Conservation (phyloP, 2,329 filamentous ascomycete genomes). For the Tolypocladium tropicale region DNA sequence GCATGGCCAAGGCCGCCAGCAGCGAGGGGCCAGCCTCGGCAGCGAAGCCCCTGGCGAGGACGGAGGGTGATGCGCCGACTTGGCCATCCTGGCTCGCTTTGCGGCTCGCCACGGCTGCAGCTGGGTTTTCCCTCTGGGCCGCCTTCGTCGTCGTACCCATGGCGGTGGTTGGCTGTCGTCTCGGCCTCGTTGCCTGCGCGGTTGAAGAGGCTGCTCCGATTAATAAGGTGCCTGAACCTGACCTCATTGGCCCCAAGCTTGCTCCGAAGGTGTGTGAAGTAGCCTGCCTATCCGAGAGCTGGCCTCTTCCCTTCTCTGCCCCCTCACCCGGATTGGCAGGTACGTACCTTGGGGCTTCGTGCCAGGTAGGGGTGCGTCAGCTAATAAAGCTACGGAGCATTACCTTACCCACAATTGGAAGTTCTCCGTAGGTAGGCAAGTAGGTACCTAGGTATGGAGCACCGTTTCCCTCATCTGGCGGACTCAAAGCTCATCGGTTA, state of each 20-base stretch:
- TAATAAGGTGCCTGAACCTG: background rate
- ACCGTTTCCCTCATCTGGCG: too few relatives aligned
- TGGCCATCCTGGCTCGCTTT: background rate
- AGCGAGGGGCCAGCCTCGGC: conserved; percentile 12
- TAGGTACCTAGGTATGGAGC: too few relatives aligned
- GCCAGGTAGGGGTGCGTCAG: too few relatives aligned
- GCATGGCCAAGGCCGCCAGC: conserved; percentile 56
- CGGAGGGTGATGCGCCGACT: background rate
- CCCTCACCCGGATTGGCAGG: background rate
- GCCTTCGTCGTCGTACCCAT: background rate
- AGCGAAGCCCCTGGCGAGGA: background rate
- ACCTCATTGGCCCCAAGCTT: background rate
- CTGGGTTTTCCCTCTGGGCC: background rate
- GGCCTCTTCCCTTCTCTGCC: background rate
- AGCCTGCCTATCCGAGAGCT: background rate
- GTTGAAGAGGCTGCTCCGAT: background rate
- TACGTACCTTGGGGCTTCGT: too few relatives aligned
- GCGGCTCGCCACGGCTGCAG: background rate
- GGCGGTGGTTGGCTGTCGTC: background rate
- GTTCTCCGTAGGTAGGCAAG: too few relatives aligned
- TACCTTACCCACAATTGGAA: too few relatives aligned
- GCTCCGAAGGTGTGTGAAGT: too few relatives aligned
- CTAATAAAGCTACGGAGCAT: too few relatives aligned
- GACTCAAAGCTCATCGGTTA: background rate
- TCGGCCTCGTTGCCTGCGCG: background rate